Conservation (phyloP, 371 early-diverging fungal species). For the Mucor mucedo region DNA sequence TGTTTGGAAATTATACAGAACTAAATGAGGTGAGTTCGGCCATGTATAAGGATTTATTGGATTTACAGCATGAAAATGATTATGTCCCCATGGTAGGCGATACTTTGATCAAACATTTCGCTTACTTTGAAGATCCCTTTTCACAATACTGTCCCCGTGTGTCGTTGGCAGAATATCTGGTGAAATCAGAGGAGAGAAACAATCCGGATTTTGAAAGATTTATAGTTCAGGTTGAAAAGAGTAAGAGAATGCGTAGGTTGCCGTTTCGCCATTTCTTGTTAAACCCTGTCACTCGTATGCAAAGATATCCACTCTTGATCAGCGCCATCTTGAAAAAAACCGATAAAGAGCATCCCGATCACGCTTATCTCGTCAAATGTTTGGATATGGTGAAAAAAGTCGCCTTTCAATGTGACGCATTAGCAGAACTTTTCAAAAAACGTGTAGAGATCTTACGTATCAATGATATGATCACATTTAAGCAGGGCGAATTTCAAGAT, state of each 20-base stretch:
- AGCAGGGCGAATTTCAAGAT: slow-evolving; percentile 53
- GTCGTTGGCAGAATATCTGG: slow-evolving; percentile 75
- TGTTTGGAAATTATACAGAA: slow-evolving; percentile 84
- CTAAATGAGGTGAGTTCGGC: slow-evolving; percentile 73
- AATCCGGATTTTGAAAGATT: slow-evolving; percentile 76
- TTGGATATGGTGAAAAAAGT: slow-evolving; percentile 51
- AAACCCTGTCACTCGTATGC: slow-evolving; percentile 85
- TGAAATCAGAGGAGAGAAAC: slow-evolving; percentile 70
- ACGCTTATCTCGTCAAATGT: slow-evolving; percentile 74
- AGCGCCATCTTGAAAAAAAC: slow-evolving; percentile 85
- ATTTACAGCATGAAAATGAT: slow-evolving; percentile 56
- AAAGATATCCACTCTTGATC: slow-evolving; percentile 77
- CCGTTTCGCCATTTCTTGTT: slow-evolving; percentile 58
- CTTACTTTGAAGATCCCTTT: slow-evolving; percentile 77
- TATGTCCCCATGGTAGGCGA: slow-evolving; percentile 88
- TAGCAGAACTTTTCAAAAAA: slow-evolving; percentile 30
- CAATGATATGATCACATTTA: slow-evolving; percentile 45
- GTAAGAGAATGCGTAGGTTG: slow-evolving; percentile 66
- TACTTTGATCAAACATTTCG: slow-evolving; percentile 74
- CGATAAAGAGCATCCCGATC: slow-evolving; percentile 80
- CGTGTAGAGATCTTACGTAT: slow-evolving; percentile 41
- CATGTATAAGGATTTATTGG: slow-evolving; percentile 68
- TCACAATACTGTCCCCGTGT: slow-evolving; percentile 87
- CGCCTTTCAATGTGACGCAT: slow-evolving; percentile 41
- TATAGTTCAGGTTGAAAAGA: slow-evolving; percentile 66